A percentile compares a stretch with the other conserved stretches of the same genome.
phyloP scores from a whole-genome alignment of 768 basidiomycete species.

The Lactarius akahatsu region DNA sequence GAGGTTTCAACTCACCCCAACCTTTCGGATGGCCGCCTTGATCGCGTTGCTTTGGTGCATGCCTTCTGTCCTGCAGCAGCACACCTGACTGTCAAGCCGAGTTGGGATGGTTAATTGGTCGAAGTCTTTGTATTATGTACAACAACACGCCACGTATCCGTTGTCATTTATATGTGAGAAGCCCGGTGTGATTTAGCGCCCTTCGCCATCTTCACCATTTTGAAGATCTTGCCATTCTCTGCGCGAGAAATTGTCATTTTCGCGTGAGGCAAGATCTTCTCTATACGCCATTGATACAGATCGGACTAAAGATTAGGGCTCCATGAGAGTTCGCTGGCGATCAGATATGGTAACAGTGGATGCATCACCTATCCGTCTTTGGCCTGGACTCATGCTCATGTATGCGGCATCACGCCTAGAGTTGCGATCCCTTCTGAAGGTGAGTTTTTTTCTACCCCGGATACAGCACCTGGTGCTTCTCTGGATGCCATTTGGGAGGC shows the following conservation, averaged over 20 bases:
- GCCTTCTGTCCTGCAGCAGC: slow-evolving; percentile 15
- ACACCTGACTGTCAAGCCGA: slow-evolving; percentile 27
- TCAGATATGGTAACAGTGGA: background rate
- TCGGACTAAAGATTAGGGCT: background rate
- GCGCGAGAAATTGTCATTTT: background rate
- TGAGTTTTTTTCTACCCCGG: background rate
- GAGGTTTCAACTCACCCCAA: background rate
- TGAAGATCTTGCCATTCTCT: slow-evolving; percentile 1
- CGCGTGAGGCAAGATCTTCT: background rate
- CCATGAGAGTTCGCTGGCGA: background rate
- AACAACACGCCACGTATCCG: slow-evolving; percentile 15
- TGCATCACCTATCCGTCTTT: background rate
- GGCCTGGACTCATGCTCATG: background rate
- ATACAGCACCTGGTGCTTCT: background rate
- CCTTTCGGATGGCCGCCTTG: slow-evolving; percentile 8
- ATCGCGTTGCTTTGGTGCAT: slow-evolving; percentile 20
- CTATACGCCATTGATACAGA: background rate
- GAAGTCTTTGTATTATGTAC: slow-evolving; percentile 24
- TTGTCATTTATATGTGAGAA: slow-evolving; percentile 20
- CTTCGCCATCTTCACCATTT: background rate
- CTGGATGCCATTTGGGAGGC: background rate
- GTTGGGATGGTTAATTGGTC: slow-evolving; percentile 29
- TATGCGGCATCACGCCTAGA: background rate
- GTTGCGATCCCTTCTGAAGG: background rate
- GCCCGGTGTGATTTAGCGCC: background rate